A percentile compares a stretch with the other conserved stretches of the same genome.
These are phyloP conservation scores for Marasmius tenuissimus DNA, from an alignment of 1,284 basidiomycete species.

Conservation along the genomic window DNA sequence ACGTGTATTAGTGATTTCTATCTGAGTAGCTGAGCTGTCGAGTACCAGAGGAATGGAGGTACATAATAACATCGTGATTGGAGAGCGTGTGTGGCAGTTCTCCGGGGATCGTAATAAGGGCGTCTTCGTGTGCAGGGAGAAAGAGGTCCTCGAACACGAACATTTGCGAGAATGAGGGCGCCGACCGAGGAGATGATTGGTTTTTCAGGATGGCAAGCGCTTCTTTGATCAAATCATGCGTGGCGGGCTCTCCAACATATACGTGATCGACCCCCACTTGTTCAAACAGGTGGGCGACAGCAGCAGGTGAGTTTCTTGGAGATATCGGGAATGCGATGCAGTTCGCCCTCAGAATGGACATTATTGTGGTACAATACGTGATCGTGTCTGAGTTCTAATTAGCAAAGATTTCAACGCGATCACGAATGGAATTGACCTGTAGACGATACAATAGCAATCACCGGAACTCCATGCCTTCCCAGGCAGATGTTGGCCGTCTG, in stretches of 20 bases:
- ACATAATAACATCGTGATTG: background rate
- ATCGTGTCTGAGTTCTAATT: background rate
- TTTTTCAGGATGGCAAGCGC: background rate
- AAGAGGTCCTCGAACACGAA: background rate
- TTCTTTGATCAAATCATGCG: background rate
- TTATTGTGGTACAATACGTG: background rate
- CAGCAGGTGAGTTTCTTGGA: background rate
- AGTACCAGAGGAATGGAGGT: background rate
- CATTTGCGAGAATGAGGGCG: background rate
- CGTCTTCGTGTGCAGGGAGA: background rate
- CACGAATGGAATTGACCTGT: background rate
- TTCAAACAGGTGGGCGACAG: background rate
- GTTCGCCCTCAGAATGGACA: background rate
- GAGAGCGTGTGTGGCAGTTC: background rate
- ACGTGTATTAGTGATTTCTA: background rate
- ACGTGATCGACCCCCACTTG: background rate
- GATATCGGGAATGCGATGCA: slow-evolving; percentile 15
- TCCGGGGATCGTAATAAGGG: background rate
- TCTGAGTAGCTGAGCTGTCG: slow-evolving; percentile 7
- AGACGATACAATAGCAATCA: background rate
- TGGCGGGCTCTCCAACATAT: background rate
- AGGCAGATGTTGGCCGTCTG: background rate
- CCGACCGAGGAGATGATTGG: background rate
- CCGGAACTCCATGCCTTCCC: background rate
- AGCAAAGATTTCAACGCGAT: background rate